phyloP scores from a whole-genome alignment of 108 stramenopile genomes.

The Hondaea fermentalgiana region DNA sequence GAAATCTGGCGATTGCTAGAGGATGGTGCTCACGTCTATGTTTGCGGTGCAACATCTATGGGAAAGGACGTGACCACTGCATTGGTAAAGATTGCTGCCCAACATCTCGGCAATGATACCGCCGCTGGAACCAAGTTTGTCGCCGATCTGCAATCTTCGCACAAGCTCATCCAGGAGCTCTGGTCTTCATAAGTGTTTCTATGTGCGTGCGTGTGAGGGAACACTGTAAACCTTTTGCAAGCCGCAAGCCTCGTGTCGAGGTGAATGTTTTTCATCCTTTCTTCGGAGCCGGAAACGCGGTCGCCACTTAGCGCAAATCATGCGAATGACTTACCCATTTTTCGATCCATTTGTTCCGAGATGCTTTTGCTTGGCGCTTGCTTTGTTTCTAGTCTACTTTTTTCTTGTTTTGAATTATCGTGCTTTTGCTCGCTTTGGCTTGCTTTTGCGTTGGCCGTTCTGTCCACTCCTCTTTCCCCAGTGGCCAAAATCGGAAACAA shows the following conservation, averaged over 20 bases:
- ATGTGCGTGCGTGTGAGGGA: too few species aligned
- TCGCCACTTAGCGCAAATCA: too few species aligned
- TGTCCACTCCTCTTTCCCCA: too few species aligned
- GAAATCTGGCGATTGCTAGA: constrained; percentile 63
- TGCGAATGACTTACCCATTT: too few species aligned
- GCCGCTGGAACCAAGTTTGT: not conserved
- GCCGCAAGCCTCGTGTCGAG: too few species aligned
- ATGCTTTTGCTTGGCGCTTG: not conserved
- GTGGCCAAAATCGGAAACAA: too few species aligned
- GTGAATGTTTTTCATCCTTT: not conserved
- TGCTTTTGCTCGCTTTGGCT: too few species aligned
- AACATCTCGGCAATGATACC: not conserved
- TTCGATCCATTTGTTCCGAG: too few species aligned
- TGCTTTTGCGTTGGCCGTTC: too few species aligned
- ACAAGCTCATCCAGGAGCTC: not conserved
- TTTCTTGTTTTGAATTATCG: not conserved
- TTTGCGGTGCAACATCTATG: constrained; percentile 84
- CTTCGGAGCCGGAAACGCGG: not conserved
- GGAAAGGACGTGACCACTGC: constrained; percentile 75
- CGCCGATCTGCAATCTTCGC: not conserved
- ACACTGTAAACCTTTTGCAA: too few species aligned
- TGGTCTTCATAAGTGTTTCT: not conserved
- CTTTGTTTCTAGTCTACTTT: not conserved
- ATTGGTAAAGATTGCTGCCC: constrained; percentile 32
- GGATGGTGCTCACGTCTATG: constrained; percentile 55